Conservation (phyloP, 2,329 filamentous ascomycete species). For the Aspergillus oerlinghausenensis region DNA sequence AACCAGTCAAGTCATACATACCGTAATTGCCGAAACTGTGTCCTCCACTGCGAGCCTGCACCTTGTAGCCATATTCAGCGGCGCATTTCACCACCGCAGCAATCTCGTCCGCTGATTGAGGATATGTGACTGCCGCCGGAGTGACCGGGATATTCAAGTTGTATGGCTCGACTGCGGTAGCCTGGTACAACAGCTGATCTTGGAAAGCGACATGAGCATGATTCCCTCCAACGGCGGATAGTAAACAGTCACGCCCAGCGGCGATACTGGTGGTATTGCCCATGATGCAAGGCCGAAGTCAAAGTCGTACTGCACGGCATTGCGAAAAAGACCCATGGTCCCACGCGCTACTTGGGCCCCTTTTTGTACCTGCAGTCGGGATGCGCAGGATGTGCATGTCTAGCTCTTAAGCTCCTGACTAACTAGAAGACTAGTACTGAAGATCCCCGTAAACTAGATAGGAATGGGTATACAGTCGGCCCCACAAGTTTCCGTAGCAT, state of each 20-base stretch:
- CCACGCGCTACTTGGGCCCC: too few relatives aligned
- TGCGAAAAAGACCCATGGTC: too few relatives aligned
- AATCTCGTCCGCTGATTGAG: conserved; percentile 38
- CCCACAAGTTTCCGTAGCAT: too few relatives aligned
- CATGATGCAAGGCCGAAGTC: neutral
- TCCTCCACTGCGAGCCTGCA: conserved; percentile 50
- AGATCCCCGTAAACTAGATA: too few relatives aligned
- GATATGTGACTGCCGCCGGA: conserved; percentile 32
- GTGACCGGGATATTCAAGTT: conserved; percentile 23
- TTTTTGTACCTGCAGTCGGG: too few relatives aligned
- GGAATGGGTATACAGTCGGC: too few relatives aligned
- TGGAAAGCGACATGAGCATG: conserved; percentile 5
- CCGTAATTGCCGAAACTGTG: conserved; percentile 53
- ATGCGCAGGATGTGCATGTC: too few relatives aligned
- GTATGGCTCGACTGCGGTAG: conserved; percentile 14
- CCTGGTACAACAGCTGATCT: conserved; percentile 17
- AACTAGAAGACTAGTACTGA: too few relatives aligned
- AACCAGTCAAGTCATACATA: conserved; percentile 8
- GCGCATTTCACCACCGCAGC: conserved; percentile 47
- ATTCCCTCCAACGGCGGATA: conserved; percentile 15
- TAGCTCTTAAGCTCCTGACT: too few relatives aligned
- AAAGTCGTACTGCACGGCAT: too few relatives aligned
- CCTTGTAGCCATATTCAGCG: conserved; percentile 38
- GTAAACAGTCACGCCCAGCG: conserved; percentile 10
- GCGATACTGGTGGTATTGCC: neutral